Evolutionary conservation across 2,329 filamentous ascomycete species (phyloP).

Genomic region (Alternaria sp.): DNA sequence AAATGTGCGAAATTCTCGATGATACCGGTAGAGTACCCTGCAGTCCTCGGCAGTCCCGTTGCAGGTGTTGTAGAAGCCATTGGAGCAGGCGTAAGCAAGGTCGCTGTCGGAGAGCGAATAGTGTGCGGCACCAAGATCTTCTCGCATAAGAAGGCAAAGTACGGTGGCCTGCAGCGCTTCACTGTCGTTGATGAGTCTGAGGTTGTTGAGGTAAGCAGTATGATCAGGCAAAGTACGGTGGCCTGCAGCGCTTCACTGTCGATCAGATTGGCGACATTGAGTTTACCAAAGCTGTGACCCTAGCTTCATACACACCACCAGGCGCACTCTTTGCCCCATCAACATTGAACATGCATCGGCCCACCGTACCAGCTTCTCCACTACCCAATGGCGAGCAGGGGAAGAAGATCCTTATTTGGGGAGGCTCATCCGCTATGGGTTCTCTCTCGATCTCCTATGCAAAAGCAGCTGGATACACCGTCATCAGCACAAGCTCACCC

Average conservation of each 20-base stretch:
- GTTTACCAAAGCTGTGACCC: conserved; percentile 33
- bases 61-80: conserved; percentile 46
- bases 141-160: conserved; percentile 30
- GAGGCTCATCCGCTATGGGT: conserved; percentile 55
- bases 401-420: conserved; percentile 56
- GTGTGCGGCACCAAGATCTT: conserved; percentile 33
- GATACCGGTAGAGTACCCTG: conserved; percentile 36
- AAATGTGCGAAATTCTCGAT: conserved; percentile 33
- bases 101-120: conserved; percentile 49
- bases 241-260: conserved; percentile 28
- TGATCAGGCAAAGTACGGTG: conserved; percentile 31
- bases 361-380: conserved; percentile 26
- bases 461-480: conserved; percentile 36
- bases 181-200: conserved; percentile 29
- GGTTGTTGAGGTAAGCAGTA: conserved; percentile 22
- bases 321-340: conserved; percentile 28
- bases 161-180: conserved; percentile 32
- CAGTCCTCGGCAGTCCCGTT: conserved; percentile 41
- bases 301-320: conserved; percentile 38
- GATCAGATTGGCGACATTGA: conserved; percentile 34
- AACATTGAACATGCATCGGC: conserved; percentile 25
- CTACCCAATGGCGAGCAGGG: conserved; percentile 28
- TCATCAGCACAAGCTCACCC: conserved; percentile 33
- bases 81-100: conserved; percentile 40
- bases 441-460: conserved; percentile 41